These are phyloP conservation scores for Blastomyces percursus DNA, from an alignment of 2,329 filamentous ascomycete genomes.

Conservation along the genomic window DNA sequence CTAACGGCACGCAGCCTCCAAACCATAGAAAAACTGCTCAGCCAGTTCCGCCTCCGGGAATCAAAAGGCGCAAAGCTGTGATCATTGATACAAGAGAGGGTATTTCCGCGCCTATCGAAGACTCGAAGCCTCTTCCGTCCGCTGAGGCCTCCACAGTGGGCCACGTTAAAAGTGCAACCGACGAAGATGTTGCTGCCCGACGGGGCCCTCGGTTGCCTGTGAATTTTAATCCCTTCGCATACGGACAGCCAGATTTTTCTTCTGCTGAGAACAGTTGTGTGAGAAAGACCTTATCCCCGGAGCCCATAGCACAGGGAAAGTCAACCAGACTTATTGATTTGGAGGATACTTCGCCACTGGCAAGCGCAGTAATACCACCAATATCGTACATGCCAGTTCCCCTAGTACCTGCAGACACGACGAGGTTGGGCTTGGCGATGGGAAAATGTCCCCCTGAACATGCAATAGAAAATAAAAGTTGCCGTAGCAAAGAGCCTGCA, in stretches of 20 bases:
- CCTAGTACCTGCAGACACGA: not conserved
- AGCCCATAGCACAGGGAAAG: not conserved
- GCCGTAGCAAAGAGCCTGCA: not conserved
- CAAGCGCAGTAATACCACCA: not conserved
- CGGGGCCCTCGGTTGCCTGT: not conserved
- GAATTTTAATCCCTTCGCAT: not conserved
- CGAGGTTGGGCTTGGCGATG: not conserved
- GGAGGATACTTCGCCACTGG: not conserved
- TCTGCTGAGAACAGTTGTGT: not conserved
- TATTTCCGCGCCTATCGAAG: not conserved
- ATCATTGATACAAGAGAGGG: not conserved
- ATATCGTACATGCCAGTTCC: not conserved
- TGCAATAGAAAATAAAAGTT: not conserved
- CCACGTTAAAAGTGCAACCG: not conserved
- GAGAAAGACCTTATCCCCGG: not conserved
- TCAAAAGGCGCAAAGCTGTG: constrained; percentile 1
- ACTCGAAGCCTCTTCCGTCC: not conserved
- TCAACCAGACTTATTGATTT: not conserved
- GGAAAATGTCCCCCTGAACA: not conserved
- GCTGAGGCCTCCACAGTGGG: not conserved
- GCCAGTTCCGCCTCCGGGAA: not conserved
- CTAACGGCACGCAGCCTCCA: constrained; percentile 3
- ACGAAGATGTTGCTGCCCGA: not conserved
- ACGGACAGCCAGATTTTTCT: not conserved
- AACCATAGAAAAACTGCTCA: constrained; percentile 6